Conservation (phyloP, 75 land plant species). For the Cryptomeria japonica region DNA sequence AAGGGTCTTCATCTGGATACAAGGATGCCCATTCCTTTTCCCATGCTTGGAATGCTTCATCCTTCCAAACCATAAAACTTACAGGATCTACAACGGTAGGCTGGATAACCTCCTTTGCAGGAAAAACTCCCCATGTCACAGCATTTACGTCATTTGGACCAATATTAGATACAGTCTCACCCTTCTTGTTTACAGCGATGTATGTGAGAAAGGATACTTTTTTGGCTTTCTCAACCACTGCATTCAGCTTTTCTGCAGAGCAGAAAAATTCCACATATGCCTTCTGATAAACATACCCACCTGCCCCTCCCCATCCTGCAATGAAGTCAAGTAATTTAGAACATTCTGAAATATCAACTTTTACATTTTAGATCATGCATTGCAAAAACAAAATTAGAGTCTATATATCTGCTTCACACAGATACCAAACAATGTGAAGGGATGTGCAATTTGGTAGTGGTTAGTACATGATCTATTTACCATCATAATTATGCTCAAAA, state of each 20-base stretch:
- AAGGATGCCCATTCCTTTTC: constrained; percentile 77
- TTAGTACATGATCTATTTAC: background rate
- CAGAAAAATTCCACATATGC: constrained; percentile 98
- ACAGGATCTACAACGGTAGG: constrained; percentile 93
- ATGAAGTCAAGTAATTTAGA: background rate
- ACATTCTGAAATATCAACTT: background rate
- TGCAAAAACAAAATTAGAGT: background rate
- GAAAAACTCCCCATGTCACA: constrained; percentile 99
- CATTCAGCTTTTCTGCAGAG: constrained; percentile 56
- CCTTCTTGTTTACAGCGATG: constrained; percentile 85
- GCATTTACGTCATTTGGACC: constrained; percentile 75
- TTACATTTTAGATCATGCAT: background rate
- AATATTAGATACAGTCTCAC: constrained; percentile 62
- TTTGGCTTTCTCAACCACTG: constrained; percentile 62
- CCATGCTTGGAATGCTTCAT: constrained; percentile 97
- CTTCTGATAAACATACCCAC: constrained; percentile 97
- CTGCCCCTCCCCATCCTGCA: constrained; percentile 92
- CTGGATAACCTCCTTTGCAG: constrained; percentile 94
- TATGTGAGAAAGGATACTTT: constrained; percentile 58
- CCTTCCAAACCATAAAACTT: constrained; percentile 96
- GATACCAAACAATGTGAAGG: background rate
- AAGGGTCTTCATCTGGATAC: constrained; percentile 78
- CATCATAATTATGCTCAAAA: background rate
- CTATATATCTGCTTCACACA: background rate
- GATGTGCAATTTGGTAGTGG: background rate